These are phyloP conservation scores for Leavenworthia alabamica DNA, from an alignment of 345 rosid genomes.

Conservation along the genomic window DNA sequence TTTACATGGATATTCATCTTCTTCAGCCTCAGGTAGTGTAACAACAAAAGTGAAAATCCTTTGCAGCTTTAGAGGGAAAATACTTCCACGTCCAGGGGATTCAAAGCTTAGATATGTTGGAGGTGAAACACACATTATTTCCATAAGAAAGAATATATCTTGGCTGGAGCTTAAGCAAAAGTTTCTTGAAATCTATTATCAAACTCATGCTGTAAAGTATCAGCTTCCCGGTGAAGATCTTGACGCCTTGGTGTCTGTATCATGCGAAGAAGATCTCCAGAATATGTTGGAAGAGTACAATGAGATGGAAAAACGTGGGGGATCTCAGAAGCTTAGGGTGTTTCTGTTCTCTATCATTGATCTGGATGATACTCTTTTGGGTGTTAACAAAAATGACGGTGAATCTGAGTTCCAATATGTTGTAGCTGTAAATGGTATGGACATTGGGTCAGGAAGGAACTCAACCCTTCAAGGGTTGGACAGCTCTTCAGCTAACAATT, in stretches of 20 bases:
- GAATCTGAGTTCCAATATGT: slow-evolving; percentile 69
- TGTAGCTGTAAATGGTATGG: slow-evolving; percentile 76
- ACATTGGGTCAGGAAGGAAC: slow-evolving; percentile 46
- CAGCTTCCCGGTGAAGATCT: slow-evolving; percentile 98
- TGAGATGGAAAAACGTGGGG: slow-evolving; percentile 51
- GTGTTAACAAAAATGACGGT: slow-evolving; percentile 38
- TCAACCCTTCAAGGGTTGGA: slow-evolving; percentile 39
- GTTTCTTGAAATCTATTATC: slow-evolving; percentile 51
- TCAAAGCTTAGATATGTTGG: slow-evolving; percentile 89
- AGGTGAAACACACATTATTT: slow-evolving; percentile 67
- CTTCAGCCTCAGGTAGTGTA: slow-evolving; percentile 41
- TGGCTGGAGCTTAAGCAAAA: slow-evolving; percentile 61
- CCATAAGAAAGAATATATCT: slow-evolving; percentile 55
- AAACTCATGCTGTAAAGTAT: slow-evolving; percentile 62
- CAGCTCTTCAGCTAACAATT: slow-evolving; percentile 48
- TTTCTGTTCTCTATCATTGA: slow-evolving; percentile 63
- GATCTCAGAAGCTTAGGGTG: slow-evolving; percentile 60
- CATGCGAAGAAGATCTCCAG: slow-evolving; percentile 77
- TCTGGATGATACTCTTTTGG: slow-evolving; percentile 61
- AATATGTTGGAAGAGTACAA: slow-evolving; percentile 85
- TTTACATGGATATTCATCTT: slow-evolving; percentile 33
- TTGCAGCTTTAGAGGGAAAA: slow-evolving; percentile 85
- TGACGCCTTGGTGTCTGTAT: slow-evolving; percentile 87
- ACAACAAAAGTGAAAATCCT: slow-evolving; percentile 58
- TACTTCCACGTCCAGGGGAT: slow-evolving; percentile 87